Base-by-base conservation (phyloP, 257 asterid genomes). In the Lycium barbarum region DNA sequence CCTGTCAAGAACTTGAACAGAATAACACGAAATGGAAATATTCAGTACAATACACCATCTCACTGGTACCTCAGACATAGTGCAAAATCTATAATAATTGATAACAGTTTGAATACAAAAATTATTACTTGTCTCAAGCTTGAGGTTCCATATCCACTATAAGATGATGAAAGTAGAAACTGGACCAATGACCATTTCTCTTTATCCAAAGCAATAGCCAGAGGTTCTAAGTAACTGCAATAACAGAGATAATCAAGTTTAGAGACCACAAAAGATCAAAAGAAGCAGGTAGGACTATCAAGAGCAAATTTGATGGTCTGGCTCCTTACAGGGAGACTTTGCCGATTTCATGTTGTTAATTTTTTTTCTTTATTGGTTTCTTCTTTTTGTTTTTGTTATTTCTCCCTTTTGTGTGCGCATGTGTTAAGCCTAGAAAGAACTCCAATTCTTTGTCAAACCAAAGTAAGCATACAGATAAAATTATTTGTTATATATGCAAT, bases 181-280 rank as follows among this genome's bases (percentile, higher is more conserved):
- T 97, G 99, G 81, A 95, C 98, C 67, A 97, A 84, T 7, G 99
- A 97, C 99, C 99, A 95, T 70, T 82, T 93, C 93, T 97, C 99
- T 90, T 89, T 95, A 82, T 95, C 99, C 90, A 97, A 84, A 79
- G 97, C 98, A 86, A 91, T 90, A 49, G 99, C 99, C 87, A 97
- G 78, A 70, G 99, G 97, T 90, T 95, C 96, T 92, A 97, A 85
- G 86, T 97, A 97, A 53, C 99, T 97, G 94, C 66, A 91, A 90
- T 84, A 81, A 82, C 33, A 35, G 33, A 80, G 84, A 65, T 26
- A n/a, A 43, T 62, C 61, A 36, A 79, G 13, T 71, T 93, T 47
- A 90, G 88, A 53, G 79, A 83, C 85, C 47, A 68, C 15, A 74
- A 61, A 49, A 88, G 67, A 78, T 78, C 83, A 83, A 66, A 84